Evolutionary conservation across 2,329 filamentous ascomycete genomes (phyloP).

Genomic region (Stagonosporopsis cucurbitacearum): DNA sequence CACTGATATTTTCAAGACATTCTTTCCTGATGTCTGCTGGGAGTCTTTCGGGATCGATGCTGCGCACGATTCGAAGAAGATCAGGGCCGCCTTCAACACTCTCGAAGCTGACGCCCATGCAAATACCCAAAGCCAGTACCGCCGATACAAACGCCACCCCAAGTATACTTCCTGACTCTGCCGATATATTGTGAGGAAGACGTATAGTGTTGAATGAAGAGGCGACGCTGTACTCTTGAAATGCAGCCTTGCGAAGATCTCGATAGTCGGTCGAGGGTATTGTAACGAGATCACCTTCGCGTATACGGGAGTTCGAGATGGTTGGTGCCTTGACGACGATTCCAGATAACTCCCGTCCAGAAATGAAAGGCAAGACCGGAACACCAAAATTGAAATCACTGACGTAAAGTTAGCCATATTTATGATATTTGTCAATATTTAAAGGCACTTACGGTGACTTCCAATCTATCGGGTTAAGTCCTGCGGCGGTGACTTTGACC

Average conservation of each 20-base stretch:
- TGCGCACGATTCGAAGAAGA: constrained; percentile 59
- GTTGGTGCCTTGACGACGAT: constrained; percentile 60
- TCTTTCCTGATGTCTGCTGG: constrained; percentile 69
- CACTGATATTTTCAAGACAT: constrained; percentile 63
- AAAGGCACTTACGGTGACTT: constrained; percentile 67
- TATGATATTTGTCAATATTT: background rate
- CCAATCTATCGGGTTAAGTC: constrained; percentile 79
- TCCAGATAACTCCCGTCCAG: constrained; percentile 73
- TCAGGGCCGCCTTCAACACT: constrained; percentile 63
- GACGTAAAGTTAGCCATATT: background rate
- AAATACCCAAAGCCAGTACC: constrained; percentile 70
- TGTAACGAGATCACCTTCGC: constrained; percentile 52
- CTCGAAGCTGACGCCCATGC: constrained; percentile 71
- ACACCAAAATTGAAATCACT: constrained; percentile 76
- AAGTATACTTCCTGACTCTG: constrained; percentile 66
- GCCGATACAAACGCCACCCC: constrained; percentile 77
- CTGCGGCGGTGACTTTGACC: constrained; percentile 68
- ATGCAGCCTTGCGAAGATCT: constrained; percentile 73
- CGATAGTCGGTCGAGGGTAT: constrained; percentile 78
- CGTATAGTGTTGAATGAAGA: constrained; percentile 69
- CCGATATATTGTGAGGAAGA: constrained; percentile 61
- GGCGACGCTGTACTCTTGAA: constrained; percentile 72
- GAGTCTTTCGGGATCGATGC: constrained; percentile 56
- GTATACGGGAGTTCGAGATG: constrained; percentile 56
- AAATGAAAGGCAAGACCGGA: constrained; percentile 70